These are phyloP conservation scores for Rhizophagus sp. DNA, from an alignment of 192 early-diverging fungal genomes.

Conservation along the genomic window DNA sequence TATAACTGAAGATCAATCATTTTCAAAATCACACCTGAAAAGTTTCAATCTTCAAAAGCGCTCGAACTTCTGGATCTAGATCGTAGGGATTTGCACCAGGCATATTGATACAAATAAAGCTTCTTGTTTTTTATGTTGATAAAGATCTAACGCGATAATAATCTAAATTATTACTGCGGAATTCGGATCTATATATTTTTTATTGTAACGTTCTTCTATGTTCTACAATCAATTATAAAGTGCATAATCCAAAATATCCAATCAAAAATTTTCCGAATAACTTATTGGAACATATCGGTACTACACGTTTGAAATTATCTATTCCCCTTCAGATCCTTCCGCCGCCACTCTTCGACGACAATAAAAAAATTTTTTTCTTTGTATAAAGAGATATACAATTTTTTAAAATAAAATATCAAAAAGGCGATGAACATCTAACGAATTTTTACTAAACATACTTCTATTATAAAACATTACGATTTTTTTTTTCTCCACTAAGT, in stretches of 20 bases:
- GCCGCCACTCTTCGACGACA: background rate
- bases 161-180: background rate
- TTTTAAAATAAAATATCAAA: background rate
- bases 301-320: background rate
- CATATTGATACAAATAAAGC: background rate
- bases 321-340: background rate
- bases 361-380: background rate
- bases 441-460: background rate
- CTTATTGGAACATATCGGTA: background rate
- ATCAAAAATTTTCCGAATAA: background rate
- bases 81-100: constrained; percentile 39
- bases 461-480: background rate
- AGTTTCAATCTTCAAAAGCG: constrained; percentile 45
- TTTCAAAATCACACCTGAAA: constrained; percentile 39
- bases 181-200: background rate
- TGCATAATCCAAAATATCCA: background rate
- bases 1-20: background rate
- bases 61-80: constrained; percentile 44
- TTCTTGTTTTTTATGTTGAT: background rate
- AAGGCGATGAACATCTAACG: background rate
- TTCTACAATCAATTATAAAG: background rate
- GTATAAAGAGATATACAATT: background rate
- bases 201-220: too few species aligned
- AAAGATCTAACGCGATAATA: background rate
- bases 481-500: background rate